Evolutionary conservation across 805 yeast genomes (phyloP), one percentile per base, ranked within the genome.

Genomic region (Danielozyma ontarioensis): DNA sequence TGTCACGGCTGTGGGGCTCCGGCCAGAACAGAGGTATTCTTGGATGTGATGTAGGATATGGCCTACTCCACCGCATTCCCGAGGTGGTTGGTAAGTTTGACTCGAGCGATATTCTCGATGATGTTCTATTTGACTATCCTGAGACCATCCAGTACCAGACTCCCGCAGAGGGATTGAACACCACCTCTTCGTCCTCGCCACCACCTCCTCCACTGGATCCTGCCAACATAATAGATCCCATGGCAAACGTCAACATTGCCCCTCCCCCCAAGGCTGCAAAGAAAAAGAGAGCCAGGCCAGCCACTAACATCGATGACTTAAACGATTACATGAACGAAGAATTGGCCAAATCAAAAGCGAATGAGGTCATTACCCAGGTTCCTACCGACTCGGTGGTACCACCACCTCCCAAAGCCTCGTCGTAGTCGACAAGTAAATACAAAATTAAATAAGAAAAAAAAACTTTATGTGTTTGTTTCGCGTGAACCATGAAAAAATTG

Each of bases 21-120:
- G 69, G 63, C 7, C 59, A 53, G 12, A 87, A 89, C 12, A 72
- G 66, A 42, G 95, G 96, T 1, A 65, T 87, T 24, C 61, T 90
- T 24, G 98, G 98, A 2, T 88, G 96, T 60, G 95, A 89, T 43
- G 94, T 90, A 13, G 97, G 97, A 0, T 89, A 88, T 49, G 98
- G 98, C 0, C 69, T 83, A 32, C 63, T 90, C 32, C 97, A 90
- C 53, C 65, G 93, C 39, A 59, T 85, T n/a, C 96, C 97, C 1
- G 76, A 78, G 37, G 82, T 77, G 4, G 51, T 69, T 7, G 75
- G 73, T 0, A 70, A 72, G 37, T 76, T 72, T 49, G 74, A 64
- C n/a, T 42, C 37, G 16, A 45, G 46, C 11, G 44, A 53, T n/a
- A 32, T 59, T 11, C 44, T 48, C 16, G 64, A 59, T 26, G 68